phyloP scores from a whole-genome alignment of 2,329 filamentous ascomycete genomes.

The Botrytis elliptica region DNA sequence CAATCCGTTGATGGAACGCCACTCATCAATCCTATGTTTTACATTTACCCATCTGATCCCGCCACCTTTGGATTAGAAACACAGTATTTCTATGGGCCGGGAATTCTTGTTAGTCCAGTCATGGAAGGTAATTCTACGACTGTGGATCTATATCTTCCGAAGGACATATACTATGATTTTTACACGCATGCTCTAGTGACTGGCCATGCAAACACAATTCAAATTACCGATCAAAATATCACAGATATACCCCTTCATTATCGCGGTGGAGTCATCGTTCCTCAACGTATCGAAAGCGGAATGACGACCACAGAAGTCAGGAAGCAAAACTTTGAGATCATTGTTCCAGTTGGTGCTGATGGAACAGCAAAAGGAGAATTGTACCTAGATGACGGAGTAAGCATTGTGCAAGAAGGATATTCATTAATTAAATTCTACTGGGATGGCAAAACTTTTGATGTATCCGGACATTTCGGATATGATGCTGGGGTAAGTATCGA shows the following conservation, averaged over 20 bases:
- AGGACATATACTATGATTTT: conserved; percentile 51
- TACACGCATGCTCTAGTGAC: conserved; percentile 49
- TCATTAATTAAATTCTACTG: conserved; percentile 62
- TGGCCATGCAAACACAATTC: conserved; percentile 44
- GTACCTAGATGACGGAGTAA: conserved; percentile 77
- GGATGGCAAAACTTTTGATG: conserved; percentile 49
- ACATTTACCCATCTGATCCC: conserved; percentile 58
- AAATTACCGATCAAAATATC: conserved; percentile 43
- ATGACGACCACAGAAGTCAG: conserved; percentile 65
- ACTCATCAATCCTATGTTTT: conserved; percentile 69
- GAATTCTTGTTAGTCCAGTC: conserved; percentile 51
- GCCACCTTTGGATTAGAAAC: conserved; percentile 48
- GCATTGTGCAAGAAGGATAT: conserved; percentile 53
- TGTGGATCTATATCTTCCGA: conserved; percentile 50
- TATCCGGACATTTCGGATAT: conserved; percentile 50
- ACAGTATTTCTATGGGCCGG: conserved; percentile 53
- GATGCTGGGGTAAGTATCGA: conserved; percentile 45
- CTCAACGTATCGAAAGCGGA: conserved; percentile 53
- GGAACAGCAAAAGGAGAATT: conserved; percentile 65
- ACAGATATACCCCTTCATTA: conserved; percentile 66
- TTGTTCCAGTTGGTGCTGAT: conserved; percentile 63
- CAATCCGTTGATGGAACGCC: conserved; percentile 63
- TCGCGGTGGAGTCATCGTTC: conserved; percentile 64
- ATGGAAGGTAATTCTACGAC: conserved; percentile 45
- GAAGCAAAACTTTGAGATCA: conserved; percentile 65